Evolutionary conservation across 176 grass and related monocot genomes (phyloP), one percentile per base, ranked within the genome.

Genomic region (Juncus effusus): DNA sequence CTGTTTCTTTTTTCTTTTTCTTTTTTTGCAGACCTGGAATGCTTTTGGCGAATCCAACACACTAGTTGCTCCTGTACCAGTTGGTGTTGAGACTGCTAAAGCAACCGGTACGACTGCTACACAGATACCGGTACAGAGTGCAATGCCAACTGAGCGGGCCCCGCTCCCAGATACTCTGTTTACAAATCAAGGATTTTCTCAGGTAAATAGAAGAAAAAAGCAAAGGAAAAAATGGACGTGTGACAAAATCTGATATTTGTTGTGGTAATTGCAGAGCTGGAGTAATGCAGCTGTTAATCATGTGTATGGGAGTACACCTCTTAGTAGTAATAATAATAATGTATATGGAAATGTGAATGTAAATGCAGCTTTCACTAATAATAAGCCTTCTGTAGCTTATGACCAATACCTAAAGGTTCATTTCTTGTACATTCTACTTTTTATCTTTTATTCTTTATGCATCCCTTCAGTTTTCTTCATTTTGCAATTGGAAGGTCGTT

Each of bases 1-100:
- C 28, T 16, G 19, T 41, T 10, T 51, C 54, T 54, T 65, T 53
- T 7, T 54, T 69, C 42, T n/a, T 14, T 11, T 56, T 64, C 13
- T 42, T 65, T 64, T 44, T 82, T 82, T 82, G 7, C 79, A 88
- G 89, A 51, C 72, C 64, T 93, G 84, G 84, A 85, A 93, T 80
- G 85, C 89, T 47, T 88, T 93, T 75, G 67, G 65, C 66, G 81
- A 80, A 71, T 80, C 14, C 63, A 7, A 19, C 10, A 16, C 54
- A 42, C 53, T 56, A 55, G 39, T 54, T 56, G 4, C 50, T 44
- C 13, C 38, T 44, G 67, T 13, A 5, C 65, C 65, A 14, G 45
- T 69, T 69, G 10, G 35, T 69, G 16, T 13, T 11, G 15, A 52
- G 7, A 12, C 50, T 42, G 41, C 42, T 51, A 35, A 66, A 66